These are phyloP conservation scores for Pseudocercospora fuligena DNA, from an alignment of 2,329 filamentous ascomycete species.

Conservation along the genomic window DNA sequence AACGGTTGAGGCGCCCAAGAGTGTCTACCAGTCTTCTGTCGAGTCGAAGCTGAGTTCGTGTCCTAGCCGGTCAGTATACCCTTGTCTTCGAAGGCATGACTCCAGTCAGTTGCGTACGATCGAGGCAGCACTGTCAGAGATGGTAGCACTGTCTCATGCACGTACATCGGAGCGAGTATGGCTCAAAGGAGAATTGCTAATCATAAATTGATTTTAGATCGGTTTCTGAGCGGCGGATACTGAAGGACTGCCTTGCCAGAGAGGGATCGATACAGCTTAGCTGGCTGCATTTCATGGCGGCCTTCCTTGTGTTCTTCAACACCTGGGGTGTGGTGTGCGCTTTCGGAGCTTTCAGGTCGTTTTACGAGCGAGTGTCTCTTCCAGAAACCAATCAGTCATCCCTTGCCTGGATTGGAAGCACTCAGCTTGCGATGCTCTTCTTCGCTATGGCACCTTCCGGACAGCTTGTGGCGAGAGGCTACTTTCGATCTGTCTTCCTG, in stretches of 20 bases:
- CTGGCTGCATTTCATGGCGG: background rate
- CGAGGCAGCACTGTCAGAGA: no score
- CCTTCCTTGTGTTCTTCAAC: background rate
- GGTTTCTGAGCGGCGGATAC: background rate
- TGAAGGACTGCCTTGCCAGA: background rate
- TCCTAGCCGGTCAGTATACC: background rate
- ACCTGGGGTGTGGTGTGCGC: background rate
- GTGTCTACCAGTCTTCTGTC: background rate
- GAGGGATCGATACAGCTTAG: background rate
- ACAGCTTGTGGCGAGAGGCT: background rate
- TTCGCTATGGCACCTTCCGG: background rate
- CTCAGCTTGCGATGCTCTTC: constrained; percentile 7
- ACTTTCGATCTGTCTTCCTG: background rate
- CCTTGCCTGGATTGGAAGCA: constrained; percentile 10
- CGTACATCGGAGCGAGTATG: no score
- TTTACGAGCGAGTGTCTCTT: background rate
- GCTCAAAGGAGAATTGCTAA: no score
- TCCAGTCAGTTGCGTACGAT: no score
- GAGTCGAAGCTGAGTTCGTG: background rate
- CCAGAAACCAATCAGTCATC: background rate
- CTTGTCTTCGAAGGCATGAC: no score
- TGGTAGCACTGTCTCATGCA: no score
- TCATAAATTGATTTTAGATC: no score
- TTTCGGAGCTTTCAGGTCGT: background rate
- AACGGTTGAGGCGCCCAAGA: background rate